Evolutionary conservation across 192 early-diverging fungal species (phyloP), one percentile per base, ranked within the genome.

Genomic region (Rhizophagus prolifer): DNA sequence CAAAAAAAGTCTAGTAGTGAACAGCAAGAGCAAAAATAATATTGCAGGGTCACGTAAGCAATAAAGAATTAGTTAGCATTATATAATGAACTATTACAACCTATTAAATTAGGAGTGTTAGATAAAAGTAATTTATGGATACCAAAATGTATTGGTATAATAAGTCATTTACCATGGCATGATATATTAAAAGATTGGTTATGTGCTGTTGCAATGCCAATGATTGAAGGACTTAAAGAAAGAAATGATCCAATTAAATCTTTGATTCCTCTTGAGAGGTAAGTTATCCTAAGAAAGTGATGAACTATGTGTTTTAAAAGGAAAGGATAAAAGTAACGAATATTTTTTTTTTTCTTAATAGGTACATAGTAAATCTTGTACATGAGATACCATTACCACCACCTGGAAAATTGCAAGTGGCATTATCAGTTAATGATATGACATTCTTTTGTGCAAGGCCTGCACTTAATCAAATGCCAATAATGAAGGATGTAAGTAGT

Each of bases 111-210:
- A 36, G 85, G 83, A 3, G 78, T 88, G 26, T 83, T 92, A 26
- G 85, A 88, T 31, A 68, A 79, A 41, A 88, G 90, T 3, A 83
- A 90, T 72, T 81, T 92, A 3, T 95, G 92, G 87, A 82, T 90
- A 1, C 92, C 92, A 31, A 80, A 89, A 50, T 82, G 85, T 67
- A 79, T 94, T 26, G 94, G 94, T 1, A 79, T 95, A 13, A 77
- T 93, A 26, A 91, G 93, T 75, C 84, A 86, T 25, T 87, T 91
- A 76, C 89, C 94, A 46, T 95, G 90, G 85, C 86, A 90, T 77
- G 87, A 92, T 63, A 77, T 95, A 23, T 81, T 93, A 54, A 84
- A 89, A 54, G 94, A 95, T 76, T 95, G 94, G 94, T 77, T 94
- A 14, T 83, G 88, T 59, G 85, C 83, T 26, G 82, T 94, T n/a